A percentile compares a stretch with the other conserved stretches of the same genome.
These are phyloP conservation scores for Neopestalotiopsis rosae DNA, from an alignment of 2,329 filamentous ascomycete genomes.

Conservation along the genomic window DNA sequence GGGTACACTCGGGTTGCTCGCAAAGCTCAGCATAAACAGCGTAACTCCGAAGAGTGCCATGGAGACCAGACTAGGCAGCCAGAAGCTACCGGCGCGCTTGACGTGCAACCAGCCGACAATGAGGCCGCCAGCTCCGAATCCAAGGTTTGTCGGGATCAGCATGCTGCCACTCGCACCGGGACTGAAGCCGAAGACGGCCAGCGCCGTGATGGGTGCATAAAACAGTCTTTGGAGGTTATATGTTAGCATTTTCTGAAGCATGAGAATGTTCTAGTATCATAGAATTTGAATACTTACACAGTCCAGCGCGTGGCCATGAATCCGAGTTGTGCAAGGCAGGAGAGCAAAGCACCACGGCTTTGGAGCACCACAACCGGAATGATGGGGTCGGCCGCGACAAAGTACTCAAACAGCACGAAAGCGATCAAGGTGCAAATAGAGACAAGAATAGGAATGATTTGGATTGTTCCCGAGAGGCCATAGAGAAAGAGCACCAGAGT, in stretches of 20 bases:
- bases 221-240: conserved; percentile 54
- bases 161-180: conserved; percentile 76
- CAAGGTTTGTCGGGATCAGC: conserved; percentile 80
- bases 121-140: conserved; percentile 77
- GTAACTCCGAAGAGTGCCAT: conserved; percentile 69
- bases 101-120: conserved; percentile 79
- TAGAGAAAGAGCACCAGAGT: conserved; percentile 76
- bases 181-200: conserved; percentile 73
- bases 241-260: no score
- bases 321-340: conserved; percentile 75
- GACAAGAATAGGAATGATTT: conserved; percentile 62
- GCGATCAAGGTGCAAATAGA: conserved; percentile 57
- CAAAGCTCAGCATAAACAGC: conserved; percentile 4
- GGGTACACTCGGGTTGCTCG: conserved; percentile 53
- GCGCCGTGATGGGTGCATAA: conserved; percentile 80
- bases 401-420: conserved; percentile 69
- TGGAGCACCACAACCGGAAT: conserved; percentile 74
- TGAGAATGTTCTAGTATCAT: no score
- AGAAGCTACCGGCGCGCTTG: conserved; percentile 75
- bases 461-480: conserved; percentile 69
- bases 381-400: conserved; percentile 70
- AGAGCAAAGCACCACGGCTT: conserved; percentile 73
- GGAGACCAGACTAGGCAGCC: conserved; percentile 64
- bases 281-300: conserved; percentile 41
- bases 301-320: conserved; percentile 84